Base-by-base conservation (phyloP, 441 rosid species). In the Rhodomyrtus psidioides region DNA sequence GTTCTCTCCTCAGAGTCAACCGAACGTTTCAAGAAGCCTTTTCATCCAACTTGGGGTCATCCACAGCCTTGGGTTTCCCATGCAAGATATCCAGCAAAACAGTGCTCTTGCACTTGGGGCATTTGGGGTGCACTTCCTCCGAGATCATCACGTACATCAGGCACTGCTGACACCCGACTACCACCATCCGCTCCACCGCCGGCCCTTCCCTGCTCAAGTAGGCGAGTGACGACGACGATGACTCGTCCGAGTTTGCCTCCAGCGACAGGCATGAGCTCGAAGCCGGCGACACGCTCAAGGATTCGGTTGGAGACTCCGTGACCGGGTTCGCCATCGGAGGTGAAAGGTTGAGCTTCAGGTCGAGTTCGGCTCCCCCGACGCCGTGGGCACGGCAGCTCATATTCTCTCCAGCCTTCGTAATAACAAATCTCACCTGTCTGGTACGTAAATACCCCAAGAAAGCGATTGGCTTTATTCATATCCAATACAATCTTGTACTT, bases 81-180 rank as follows among this genome's bases (percentile, higher is more conserved):
- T 51, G 39, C 34, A 81, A 53, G 39, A 81, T 46, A 19, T 51
- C 56, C 12, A 81, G 56, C 83, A 81, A 26, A 53, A 81, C 83
- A 53, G 56, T 49, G 83, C 83, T 81, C 56, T n/a, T 81, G 83
- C 83, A 81, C 83, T 81, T 81, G 83, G 83, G 83, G 83, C 83
- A 81, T 28, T 51, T 53, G 54, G 30, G 7, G 83, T 51, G 19
- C 39, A 42, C 83, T 53, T 51, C 83, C 14, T 81, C 39, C 21
- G 83, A 81, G 34, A 51, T 65, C 79, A 65, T 65, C 79, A 65
- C 79, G 79, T 65, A 65, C 79, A 65, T 65, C 26, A 65, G 79
- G 83, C 83, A 81, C 55, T 3, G 55, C 23, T 30, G 83, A 53
- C 83, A 81, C 83, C 83, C 83, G 7, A 53, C 34, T 28, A 81